Evolutionary conservation across 2,329 filamentous ascomycete species (phyloP), one percentile per base, ranked within the genome.

Genomic region (Bimuria novae-zelandiae): DNA sequence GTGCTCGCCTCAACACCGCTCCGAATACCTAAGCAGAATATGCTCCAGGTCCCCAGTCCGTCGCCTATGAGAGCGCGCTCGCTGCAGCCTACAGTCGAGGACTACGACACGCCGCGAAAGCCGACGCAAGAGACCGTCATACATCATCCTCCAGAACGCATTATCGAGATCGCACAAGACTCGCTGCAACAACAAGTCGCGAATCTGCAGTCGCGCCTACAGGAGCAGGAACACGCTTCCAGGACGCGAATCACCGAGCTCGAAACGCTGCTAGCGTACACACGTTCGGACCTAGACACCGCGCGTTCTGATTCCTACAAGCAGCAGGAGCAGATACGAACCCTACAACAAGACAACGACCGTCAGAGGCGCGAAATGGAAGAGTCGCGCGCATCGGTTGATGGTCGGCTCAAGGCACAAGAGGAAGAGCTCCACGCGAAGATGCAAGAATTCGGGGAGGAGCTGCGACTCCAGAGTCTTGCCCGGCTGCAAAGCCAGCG

Each of bases 21-120:
- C 32, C 64, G 61, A 46, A 40, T 57, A 6, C 59, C 62, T 21
- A 63, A 64, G 44, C 59, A 61, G 22, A 66, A 63, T 52, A 60
- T 60, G 43, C 55, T 72, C 4, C 68, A 70, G 42, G 56, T 69
- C 11, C 68, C 66, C 8, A 59, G 60, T 23, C 54, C 62, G 1
- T 60, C 63, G 16, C 56, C 63, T 12, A 54, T 67, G 21, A 71
- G 67, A 51, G 60, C 65, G 7, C 65, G 67, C 19, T 70, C 68
- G 16, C 45, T 74, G 32, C 71, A 73, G 43, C 55, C 71, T 3
- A 73, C 70, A 1, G 71, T 74, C 2, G 71, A 74, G 35, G 71
- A 74, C 49, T 68, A 65, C 42, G 69, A 72, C 32, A 72, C 71
- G 8, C 70, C 70, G 30, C 67, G 70, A 19, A 73, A 73, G 43